Evolutionary conservation across 306 rosid genomes (phyloP).

Genomic region (Arachis hypogaea): DNA sequence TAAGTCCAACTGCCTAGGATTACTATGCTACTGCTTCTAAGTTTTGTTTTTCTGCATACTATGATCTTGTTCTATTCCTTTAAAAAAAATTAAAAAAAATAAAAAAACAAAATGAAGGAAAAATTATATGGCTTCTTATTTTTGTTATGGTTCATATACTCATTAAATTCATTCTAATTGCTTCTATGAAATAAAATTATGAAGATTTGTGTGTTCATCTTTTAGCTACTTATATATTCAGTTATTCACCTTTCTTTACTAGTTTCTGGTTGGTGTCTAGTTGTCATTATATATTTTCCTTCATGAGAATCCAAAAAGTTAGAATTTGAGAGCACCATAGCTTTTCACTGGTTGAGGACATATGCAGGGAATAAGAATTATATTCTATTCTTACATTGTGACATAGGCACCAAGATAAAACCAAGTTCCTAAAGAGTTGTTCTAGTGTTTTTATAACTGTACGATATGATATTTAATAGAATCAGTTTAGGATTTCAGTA

Average conservation of each 20-base stretch:
- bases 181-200: not conserved
- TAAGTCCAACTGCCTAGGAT: conserved; percentile 15
- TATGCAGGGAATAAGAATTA: not conserved
- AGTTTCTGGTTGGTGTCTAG: not conserved
- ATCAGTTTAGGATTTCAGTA: too few relatives aligned
- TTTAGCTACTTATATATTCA: not conserved
- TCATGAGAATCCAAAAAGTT: not conserved
- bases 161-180: not conserved
- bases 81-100: not conserved
- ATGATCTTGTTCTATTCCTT: not conserved
- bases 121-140: not conserved
- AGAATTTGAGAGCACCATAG: not conserved
- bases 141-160: not conserved
- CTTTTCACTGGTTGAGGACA: not conserved
- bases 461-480: not conserved
- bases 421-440: not conserved
- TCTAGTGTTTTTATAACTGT: not conserved
- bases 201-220: not conserved
- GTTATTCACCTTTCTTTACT: not conserved
- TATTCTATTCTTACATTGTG: conserved; percentile 4
- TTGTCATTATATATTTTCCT: not conserved
- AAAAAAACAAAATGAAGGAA: too few relatives aligned
- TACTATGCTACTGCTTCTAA: conserved; percentile 17
- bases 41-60: conserved; percentile 1
- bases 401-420: not conserved